These are phyloP conservation scores for Castanopsis chinensis DNA, from an alignment of 306 rosid genomes.

Conservation along the genomic window DNA sequence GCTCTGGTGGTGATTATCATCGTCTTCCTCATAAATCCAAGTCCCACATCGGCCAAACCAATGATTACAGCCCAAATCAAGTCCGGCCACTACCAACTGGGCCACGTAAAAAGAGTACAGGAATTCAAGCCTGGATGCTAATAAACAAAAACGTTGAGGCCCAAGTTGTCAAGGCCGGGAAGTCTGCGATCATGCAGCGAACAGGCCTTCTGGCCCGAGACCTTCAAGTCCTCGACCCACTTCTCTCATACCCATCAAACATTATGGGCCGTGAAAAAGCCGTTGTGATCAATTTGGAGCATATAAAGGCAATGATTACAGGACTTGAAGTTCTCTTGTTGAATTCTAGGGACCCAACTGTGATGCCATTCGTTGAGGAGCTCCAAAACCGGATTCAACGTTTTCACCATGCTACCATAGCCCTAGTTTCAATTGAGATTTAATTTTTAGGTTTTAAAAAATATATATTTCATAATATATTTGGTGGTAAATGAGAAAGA, in stretches of 20 bases:
- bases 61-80: conserved; percentile 22
- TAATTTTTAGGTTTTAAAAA: neutral
- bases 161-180: conserved; percentile 54
- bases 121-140: conserved; percentile 41
- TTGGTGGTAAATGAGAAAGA: too few relatives aligned
- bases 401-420: conserved; percentile 33
- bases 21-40: neutral
- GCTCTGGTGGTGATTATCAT: conserved; percentile 7
- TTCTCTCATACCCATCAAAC: conserved; percentile 63
- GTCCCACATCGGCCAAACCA: conserved; percentile 12
- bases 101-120: conserved; percentile 41
- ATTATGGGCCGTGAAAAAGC: conserved; percentile 71
- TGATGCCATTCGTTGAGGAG: conserved; percentile 51
- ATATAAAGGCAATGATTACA: conserved; percentile 68
- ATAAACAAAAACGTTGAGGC: conserved; percentile 38
- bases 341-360: conserved; percentile 51
- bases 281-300: conserved; percentile 71
- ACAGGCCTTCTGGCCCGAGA: conserved; percentile 81
- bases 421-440: conserved; percentile 18
- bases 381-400: conserved; percentile 45
- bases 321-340: conserved; percentile 54
- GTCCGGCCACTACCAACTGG: conserved; percentile 16
- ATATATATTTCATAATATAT: too few relatives aligned
- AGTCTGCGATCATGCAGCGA: conserved; percentile 64
- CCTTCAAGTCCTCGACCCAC: conserved; percentile 65